Percentiles rank a stretch among this genome's conserved stretches.
Evolutionary conservation across 2,329 filamentous ascomycete genomes (phyloP).

Genomic region (Alternaria atra): DNA sequence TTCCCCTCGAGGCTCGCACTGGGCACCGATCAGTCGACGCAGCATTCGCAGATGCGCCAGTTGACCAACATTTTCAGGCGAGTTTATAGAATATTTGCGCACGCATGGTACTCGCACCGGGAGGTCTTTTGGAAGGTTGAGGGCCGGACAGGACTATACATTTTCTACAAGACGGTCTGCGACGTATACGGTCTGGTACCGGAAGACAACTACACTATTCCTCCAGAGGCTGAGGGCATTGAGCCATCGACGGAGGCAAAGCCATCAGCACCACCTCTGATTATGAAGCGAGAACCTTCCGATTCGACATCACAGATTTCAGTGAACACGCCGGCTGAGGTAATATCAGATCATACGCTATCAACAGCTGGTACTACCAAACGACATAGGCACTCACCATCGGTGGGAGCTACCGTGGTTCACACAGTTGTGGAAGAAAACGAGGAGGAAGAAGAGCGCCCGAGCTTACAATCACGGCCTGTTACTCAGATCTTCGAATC

Average conservation of each 20-base stretch:
- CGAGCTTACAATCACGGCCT: conserved; percentile 19
- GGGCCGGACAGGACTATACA: conserved; percentile 87
- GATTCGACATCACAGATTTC: conserved; percentile 30
- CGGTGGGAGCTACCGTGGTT: conserved; percentile 75
- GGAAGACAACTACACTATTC: conserved; percentile 94
- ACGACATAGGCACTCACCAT: conserved; percentile 83
- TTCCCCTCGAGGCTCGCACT: conserved; percentile 85
- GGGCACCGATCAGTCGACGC: conserved; percentile 54
- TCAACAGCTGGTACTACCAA: conserved; percentile 76
- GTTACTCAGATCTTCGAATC: conserved; percentile 32
- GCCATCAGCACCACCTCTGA: conserved; percentile 37
- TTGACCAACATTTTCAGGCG: conserved; percentile 94
- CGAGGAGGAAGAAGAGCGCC: conserved; percentile 70
- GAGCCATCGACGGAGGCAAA: conserved; percentile 57
- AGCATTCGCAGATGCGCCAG: conserved; percentile 73
- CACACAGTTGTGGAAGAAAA: conserved; percentile 84
- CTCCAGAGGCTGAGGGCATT: conserved; percentile 87
- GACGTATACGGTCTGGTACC: conserved; percentile 90
- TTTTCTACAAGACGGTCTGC: conserved; percentile 97
- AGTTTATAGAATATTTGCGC: conserved; percentile 95
- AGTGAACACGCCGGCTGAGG: conserved; percentile 33
- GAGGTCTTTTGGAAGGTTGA: conserved; percentile 96
- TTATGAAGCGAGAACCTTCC: conserved; percentile 50
- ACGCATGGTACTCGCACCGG: conserved; percentile 98
- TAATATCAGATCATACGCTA: conserved; percentile 55